Base-by-base conservation (phyloP, 805 yeast species). In the Candida maris region DNA sequence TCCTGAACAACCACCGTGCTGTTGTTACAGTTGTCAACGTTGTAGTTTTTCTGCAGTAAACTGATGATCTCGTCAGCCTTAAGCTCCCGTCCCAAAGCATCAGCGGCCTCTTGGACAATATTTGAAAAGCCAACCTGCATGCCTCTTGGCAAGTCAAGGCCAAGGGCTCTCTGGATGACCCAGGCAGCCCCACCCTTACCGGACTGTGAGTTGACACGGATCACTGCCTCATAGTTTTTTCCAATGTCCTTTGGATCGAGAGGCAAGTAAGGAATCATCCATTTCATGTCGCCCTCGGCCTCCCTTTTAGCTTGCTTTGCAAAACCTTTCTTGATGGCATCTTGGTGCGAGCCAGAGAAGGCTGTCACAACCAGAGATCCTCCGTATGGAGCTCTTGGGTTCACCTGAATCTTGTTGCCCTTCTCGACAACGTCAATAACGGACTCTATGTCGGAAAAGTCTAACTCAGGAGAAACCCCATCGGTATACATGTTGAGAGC, bases 141-240 rank as follows among this genome's bases (percentile, higher is more conserved):
- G 37, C 65, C 67, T 66, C 87, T 74, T 57, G 91, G 91, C 45
- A 82, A 65, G 54, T 82, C 91, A 48, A 82, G 66, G 44, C 85
- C 88, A 49, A 81, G 64, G 21, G 83, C 67, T 63, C 85, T 71
- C 54, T 80, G 72, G 44, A 82, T 71, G 38, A 82, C 77, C 91
- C 91, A 82, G 16, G 89, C 86, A 30, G 89, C 86, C 61, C 91
- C 91, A 56, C 91, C 91, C 61, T 82, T 82, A 61, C 91, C 91
- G n/a, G 86, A 79, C 65, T 82, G 91, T 16, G 91, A 82, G 65
- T 82, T 82, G 52, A 82, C 89, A 68, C 91, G 72, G 56, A 82
- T 82, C 40, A 82, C 85, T 37, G 88, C 89, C 65, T 82, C 91
- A 59, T 82, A 82, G 49, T 73, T 81, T 68, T 87, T 72, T 38